These are phyloP conservation scores for Diophrys sp. DNA, from an alignment of 73 alveolate species.

Conservation along the genomic window DNA sequence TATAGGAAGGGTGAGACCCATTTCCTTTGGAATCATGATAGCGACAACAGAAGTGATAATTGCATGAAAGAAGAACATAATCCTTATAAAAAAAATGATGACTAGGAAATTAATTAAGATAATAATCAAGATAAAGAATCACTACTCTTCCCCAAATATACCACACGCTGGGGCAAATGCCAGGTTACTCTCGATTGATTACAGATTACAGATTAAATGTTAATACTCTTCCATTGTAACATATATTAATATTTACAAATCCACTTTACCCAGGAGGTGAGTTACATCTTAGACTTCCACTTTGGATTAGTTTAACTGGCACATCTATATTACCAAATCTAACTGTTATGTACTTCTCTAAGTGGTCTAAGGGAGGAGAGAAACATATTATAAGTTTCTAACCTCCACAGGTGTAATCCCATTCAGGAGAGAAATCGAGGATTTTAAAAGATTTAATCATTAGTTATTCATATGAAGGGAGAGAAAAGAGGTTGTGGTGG, in stretches of 20 bases:
- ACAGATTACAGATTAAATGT: too few relatives aligned
- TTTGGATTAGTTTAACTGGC: conserved; percentile 46
- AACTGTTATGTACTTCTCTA: conserved; percentile 1
- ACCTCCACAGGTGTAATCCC: conserved; percentile 73
- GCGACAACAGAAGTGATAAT: too few relatives aligned
- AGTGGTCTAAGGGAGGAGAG: conserved; percentile 19
- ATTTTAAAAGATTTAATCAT: conserved; percentile 15
- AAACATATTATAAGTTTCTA: conserved; percentile 50
- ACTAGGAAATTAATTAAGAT: too few relatives aligned
- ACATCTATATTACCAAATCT: conserved; percentile 60
- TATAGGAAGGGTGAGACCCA: too few relatives aligned
- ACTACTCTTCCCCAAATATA: too few relatives aligned
- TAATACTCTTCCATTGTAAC: conserved; percentile 49
- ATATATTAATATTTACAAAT: conserved; percentile 36
- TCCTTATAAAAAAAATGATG: too few relatives aligned
- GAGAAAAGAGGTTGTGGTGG: too few relatives aligned
- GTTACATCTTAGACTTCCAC: conserved; percentile 63
- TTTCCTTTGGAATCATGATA: too few relatives aligned
- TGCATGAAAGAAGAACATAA: too few relatives aligned
- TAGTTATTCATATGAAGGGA: background rate
- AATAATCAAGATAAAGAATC: too few relatives aligned
- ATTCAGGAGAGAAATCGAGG: conserved; percentile 68
- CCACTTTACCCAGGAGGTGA: conserved; percentile 67
- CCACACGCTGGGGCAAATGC: too few relatives aligned
- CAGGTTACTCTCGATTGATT: too few relatives aligned